Evolutionary conservation across 768 basidiomycete genomes (phyloP).

Genomic region (Phylloporus sp.): DNA sequence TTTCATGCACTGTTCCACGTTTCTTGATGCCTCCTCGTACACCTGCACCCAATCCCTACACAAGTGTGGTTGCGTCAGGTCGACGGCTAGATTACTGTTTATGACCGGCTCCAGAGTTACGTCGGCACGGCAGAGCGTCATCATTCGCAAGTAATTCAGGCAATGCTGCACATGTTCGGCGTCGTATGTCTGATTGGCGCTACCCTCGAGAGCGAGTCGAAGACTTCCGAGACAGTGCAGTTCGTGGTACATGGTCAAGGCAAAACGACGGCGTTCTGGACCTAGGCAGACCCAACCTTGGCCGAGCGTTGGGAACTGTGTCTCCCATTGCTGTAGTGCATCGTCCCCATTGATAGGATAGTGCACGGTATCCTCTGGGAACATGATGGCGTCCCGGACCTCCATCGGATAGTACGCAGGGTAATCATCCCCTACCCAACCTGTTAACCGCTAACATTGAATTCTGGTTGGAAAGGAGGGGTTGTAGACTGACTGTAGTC

Average conservation of each 20-base stretch:
- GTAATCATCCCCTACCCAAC: conserved; percentile 26
- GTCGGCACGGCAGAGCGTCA: conserved; percentile 44
- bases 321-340: conserved; percentile 17
- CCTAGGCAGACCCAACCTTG: conserved; percentile 25
- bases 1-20: conserved; percentile 6
- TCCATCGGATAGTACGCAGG: conserved; percentile 26
- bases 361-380: conserved; percentile 26
- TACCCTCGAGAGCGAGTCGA: conserved; percentile 19
- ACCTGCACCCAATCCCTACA: conserved; percentile 27
- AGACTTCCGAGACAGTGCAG: conserved; percentile 35
- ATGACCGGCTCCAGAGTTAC: conserved; percentile 44
- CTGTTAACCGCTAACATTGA: conserved; percentile 7
- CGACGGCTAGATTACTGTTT: conserved; percentile 13
- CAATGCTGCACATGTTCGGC: conserved; percentile 39
- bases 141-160: conserved; percentile 46
- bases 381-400: conserved; percentile 18
- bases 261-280: conserved; percentile 30
- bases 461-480: not conserved
- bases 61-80: conserved; percentile 22
- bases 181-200: conserved; percentile 14
- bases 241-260: conserved; percentile 37
- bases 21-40: conserved; percentile 21
- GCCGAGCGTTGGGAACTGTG: conserved; percentile 20
- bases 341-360: conserved; percentile 25
- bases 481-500: conserved; percentile 16